These are phyloP conservation scores for Moniliella sp. DNA, from an alignment of 1,284 basidiomycete genomes.

Conservation along the genomic window DNA sequence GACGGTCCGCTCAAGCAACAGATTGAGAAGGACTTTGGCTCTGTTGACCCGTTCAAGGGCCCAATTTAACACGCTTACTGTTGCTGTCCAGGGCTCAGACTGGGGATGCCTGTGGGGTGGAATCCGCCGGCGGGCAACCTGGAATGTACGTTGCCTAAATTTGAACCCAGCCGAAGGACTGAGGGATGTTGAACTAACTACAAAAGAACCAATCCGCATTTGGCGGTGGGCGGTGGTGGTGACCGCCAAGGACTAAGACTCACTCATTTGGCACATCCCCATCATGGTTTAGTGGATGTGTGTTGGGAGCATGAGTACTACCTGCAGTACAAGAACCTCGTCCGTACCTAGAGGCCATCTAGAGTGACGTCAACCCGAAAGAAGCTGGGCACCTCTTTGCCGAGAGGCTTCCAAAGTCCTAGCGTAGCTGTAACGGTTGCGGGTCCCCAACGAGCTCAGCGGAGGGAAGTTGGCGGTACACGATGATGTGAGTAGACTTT, in stretches of 20 bases:
- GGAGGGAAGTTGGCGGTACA: no score
- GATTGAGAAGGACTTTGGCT: slow-evolving; percentile 63
- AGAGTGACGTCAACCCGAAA: slow-evolving; percentile 2
- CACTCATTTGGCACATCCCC: slow-evolving; percentile 61
- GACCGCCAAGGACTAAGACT: slow-evolving; percentile 90
- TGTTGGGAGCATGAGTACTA: slow-evolving; percentile 58
- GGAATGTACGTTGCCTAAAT: slow-evolving; percentile 45
- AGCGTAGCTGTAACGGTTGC: not conserved
- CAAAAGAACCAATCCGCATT: no score
- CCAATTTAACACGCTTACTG: slow-evolving; percentile 68
- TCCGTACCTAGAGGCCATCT: slow-evolving; percentile 2
- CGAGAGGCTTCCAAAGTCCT: not conserved
- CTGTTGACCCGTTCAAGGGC: slow-evolving; percentile 53
- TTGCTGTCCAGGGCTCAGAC: slow-evolving; percentile 81
- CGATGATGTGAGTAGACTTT: no score
- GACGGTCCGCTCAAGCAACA: slow-evolving; percentile 53
- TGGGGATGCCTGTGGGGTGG: slow-evolving; percentile 73
- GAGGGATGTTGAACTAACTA: not conserved
- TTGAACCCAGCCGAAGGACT: not conserved
- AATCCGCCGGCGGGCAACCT: slow-evolving; percentile 42
- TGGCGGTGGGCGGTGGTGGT: slow-evolving; percentile 21
- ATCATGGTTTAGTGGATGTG: slow-evolving; percentile 90
- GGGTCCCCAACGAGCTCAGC: no score
- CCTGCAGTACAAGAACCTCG: slow-evolving; percentile 26
- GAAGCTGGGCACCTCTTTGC: slow-evolving; percentile 2